A percentile compares a stretch with the other conserved stretches of the same genome.
Conservation (phyloP, 2,329 filamentous ascomycete species). For the Neonectria punicea region DNA sequence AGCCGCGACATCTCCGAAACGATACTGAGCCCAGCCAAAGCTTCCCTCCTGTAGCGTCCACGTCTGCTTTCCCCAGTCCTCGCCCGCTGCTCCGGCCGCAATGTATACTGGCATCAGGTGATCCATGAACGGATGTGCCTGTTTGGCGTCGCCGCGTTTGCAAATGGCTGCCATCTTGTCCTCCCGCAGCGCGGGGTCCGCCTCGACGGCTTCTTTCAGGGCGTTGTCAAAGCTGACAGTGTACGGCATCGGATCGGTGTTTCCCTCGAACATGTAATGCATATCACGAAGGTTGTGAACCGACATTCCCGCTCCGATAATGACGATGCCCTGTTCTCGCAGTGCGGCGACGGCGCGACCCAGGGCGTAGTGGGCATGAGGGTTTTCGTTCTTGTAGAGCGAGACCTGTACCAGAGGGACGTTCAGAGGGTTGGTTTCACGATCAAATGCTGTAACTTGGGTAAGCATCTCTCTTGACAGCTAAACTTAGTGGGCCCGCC, state of each 20-base stretch:
- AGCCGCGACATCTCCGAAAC: constrained; percentile 53
- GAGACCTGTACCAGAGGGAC: constrained; percentile 80
- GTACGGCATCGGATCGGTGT: constrained; percentile 63
- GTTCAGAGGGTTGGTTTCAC: constrained; percentile 68
- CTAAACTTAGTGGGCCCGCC: constrained; percentile 5
- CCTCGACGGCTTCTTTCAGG: constrained; percentile 71
- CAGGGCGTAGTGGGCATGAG: constrained; percentile 72
- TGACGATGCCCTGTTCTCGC: constrained; percentile 73
- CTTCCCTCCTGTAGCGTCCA: constrained; percentile 59
- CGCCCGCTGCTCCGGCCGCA: constrained; percentile 57
- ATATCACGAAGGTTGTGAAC: constrained; percentile 75
- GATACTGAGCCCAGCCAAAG: constrained; percentile 60
- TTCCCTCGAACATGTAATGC: constrained; percentile 46
- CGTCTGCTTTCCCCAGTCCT: constrained; percentile 54
- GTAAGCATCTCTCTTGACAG: constrained; percentile 16
- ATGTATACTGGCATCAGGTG: constrained; percentile 62
- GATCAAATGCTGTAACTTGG: constrained; percentile 63
- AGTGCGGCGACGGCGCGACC: constrained; percentile 74
- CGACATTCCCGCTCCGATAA: constrained; percentile 79
- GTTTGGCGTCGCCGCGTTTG: constrained; percentile 56
- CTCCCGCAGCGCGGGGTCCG: constrained; percentile 50
- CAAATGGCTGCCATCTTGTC: constrained; percentile 52
- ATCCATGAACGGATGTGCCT: constrained; percentile 61
- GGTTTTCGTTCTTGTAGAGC: constrained; percentile 72
- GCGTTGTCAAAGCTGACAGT: constrained; percentile 73